These are phyloP conservation scores for Xanthoconium separans DNA, from an alignment of 1,284 basidiomycete genomes.

Conservation along the genomic window DNA sequence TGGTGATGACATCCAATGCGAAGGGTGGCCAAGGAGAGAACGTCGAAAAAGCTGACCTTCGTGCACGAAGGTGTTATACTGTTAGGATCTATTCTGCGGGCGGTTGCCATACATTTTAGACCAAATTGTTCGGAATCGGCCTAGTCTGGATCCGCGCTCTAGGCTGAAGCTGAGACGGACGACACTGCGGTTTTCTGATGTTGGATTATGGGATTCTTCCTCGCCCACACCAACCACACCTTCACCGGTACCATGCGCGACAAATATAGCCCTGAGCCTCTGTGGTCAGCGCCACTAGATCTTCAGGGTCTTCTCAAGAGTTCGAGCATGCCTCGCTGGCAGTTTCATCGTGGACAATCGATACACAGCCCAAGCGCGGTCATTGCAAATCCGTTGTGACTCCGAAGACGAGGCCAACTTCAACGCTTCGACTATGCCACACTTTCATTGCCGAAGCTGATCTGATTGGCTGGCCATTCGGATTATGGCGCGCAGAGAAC, in stretches of 20 bases:
- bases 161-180: not conserved
- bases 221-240: not conserved
- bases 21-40: not conserved
- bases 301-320: not conserved
- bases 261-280: not conserved
- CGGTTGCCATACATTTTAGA: slow-evolving; percentile 4
- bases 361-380: not conserved
- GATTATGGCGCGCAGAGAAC: too few species aligned
- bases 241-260: not conserved
- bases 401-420: too few species aligned
- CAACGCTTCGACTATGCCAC: too few species aligned
- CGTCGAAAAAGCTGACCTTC: not conserved
- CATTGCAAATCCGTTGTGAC: too few species aligned
- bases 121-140: not conserved
- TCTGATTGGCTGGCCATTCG: too few species aligned
- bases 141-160: not conserved
- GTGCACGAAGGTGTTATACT: not conserved
- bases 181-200: not conserved
- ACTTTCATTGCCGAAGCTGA: too few species aligned
- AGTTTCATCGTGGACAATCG: not conserved
- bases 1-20: not conserved
- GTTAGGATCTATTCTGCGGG: not conserved
- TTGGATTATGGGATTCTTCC: not conserved
- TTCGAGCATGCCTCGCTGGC: not conserved
- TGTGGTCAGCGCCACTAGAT: not conserved